Evolutionary conservation across 768 basidiomycete genomes (phyloP).

Genomic region (Termitomyces sp.): DNA sequence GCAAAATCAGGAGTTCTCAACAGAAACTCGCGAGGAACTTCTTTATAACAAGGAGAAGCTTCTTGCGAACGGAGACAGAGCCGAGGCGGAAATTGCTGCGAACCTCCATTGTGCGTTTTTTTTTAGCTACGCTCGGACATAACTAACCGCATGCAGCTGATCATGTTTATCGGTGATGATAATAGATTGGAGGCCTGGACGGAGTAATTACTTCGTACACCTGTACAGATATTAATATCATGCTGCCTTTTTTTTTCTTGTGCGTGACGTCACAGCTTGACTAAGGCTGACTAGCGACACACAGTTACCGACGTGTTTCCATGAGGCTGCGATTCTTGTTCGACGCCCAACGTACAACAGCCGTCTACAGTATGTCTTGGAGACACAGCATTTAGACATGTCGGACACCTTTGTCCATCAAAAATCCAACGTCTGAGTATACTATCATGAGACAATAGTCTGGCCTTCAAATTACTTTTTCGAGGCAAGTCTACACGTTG

Average conservation of each 20-base stretch:
- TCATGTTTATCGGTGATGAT: slow-evolving; percentile 73
- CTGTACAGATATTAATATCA: slow-evolving; percentile 14
- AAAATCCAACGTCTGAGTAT: neutral
- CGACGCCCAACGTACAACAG: neutral
- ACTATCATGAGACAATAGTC: too few species aligned
- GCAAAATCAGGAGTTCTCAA: slow-evolving; percentile 96
- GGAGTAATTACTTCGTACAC: slow-evolving; percentile 14
- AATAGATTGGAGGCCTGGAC: slow-evolving; percentile 10
- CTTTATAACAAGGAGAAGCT: slow-evolving; percentile 99
- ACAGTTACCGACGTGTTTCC: neutral
- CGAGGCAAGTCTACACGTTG: slow-evolving; percentile 6
- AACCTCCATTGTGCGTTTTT: slow-evolving; percentile 67
- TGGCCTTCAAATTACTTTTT: slow-evolving; percentile 5
- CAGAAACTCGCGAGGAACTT: slow-evolving; percentile 96
- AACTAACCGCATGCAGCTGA: slow-evolving; percentile 50
- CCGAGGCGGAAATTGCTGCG: slow-evolving; percentile 96
- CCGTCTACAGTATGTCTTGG: neutral
- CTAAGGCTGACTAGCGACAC: neutral
- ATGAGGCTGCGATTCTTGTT: slow-evolving; percentile 3
- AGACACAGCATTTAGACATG: neutral
- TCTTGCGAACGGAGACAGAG: slow-evolving; percentile 90
- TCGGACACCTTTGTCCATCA: slow-evolving; percentile 1
- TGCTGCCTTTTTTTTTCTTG: neutral
- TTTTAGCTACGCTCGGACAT: slow-evolving; percentile 9
- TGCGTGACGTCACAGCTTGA: slow-evolving; percentile 13